Conservation (phyloP, 2,329 filamentous ascomycete species). For the Aspergillus pseudoterreus region DNA sequence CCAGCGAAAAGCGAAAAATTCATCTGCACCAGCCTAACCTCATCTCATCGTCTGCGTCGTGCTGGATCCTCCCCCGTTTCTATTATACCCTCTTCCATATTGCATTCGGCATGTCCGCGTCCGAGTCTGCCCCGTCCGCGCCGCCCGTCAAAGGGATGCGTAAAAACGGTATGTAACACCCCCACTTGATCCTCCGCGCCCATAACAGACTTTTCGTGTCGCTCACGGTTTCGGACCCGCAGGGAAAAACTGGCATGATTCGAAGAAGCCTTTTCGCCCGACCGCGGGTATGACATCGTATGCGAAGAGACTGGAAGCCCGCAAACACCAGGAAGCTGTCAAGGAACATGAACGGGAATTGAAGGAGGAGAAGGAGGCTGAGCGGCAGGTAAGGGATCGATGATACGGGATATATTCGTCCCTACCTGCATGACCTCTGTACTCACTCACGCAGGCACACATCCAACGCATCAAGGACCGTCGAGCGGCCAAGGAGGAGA, state of each 20-base stretch:
- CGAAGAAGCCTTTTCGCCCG: constrained; percentile 81
- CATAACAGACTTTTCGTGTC: constrained; percentile 17
- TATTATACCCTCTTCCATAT: too few species aligned
- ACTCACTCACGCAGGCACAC: constrained; percentile 53
- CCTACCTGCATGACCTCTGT: not conserved
- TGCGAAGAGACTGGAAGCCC: constrained; percentile 68
- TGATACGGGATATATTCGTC: not conserved
- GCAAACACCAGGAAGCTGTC: constrained; percentile 67
- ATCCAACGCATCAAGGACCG: constrained; percentile 80
- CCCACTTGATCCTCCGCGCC: constrained; percentile 11
- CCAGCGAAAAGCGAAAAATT: constrained; percentile 7
- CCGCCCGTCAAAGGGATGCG: constrained; percentile 62
- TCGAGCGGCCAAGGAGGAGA: constrained; percentile 85
- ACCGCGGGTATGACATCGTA: constrained; percentile 73
- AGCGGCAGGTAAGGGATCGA: constrained; percentile 63
- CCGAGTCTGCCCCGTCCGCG: constrained; percentile 30
- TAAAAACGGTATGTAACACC: constrained; percentile 66
- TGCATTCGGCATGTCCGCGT: constrained; percentile 43
- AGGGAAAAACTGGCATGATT: constrained; percentile 94
- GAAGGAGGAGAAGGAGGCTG: constrained; percentile 92
- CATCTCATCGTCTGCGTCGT: not conserved
- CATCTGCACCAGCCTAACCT: constrained; percentile 7
- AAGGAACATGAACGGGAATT: constrained; percentile 94
- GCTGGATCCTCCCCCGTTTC: not conserved
- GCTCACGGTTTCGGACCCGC: constrained; percentile 15